Evolutionary conservation across 805 yeast genomes (phyloP), one percentile per base, ranked within the genome.

Genomic region (Naumovozyma dairenensis): DNA sequence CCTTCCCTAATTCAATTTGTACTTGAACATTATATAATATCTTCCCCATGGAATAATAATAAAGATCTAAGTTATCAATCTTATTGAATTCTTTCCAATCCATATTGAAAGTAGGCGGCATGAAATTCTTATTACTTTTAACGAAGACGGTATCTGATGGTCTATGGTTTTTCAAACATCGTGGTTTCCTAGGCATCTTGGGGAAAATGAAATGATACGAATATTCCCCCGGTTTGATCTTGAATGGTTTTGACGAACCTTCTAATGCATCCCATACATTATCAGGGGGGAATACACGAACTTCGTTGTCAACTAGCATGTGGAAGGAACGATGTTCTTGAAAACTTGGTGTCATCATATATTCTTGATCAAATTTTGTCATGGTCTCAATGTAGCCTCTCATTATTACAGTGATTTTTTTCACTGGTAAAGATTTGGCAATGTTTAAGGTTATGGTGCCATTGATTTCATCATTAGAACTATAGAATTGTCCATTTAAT

Each of bases 341-440:
- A 9, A 51, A 49, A 29, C 44, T 43, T 22, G 45, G 53, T n/a
- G 42, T 36, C 32, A 45, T 38, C 32, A 43, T 34, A 28, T 39
- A 38, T 7, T 41, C 43, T 10, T 46, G 37, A 32, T 49, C 55
- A 20, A 46, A 34, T 25, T 46, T 49, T 1, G 55, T 50, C 14
- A 45, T 30, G 1, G 60, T 52, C 33, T 53, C 54, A 12, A 50
- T 36, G 24, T 46, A 48, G 4, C 55, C 59, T 32, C 47, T 49
- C 18, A 75, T 66, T 55, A 93, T 87, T 54, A 70, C 71, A 49
- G 63, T 81, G 44, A 60, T 52, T 26, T 45, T 34, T 29, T 46
- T 42, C 8, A 62, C 45, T 17, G 56, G 37, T n/a, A 48, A 30
- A 1, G 56, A 45, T 27, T 45, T 57, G 9, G 36, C 42, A 14